Conservation (phyloP, 176 grass and related monocot genomes). For the Microstegium vimineum region DNA sequence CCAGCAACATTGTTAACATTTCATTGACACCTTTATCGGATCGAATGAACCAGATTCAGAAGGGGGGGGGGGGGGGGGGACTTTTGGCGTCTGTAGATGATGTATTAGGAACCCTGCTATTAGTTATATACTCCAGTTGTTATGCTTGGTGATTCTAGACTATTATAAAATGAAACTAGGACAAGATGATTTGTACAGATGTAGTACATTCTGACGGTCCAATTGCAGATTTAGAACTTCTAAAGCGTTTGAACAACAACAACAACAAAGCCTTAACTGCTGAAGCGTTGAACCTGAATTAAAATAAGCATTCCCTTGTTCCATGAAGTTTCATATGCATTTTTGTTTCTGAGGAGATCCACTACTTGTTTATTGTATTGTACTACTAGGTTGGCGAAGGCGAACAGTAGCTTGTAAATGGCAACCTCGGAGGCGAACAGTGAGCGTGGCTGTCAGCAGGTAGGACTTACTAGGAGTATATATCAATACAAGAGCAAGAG, state of each 20-base stretch:
- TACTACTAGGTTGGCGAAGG: conserved; percentile 49
- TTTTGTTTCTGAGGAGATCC: not conserved
- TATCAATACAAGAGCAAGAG: too few relatives aligned
- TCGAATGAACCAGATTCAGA: too few relatives aligned
- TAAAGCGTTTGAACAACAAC: too few relatives aligned
- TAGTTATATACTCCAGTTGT: too few relatives aligned
- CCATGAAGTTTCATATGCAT: not conserved
- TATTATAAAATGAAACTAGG: not conserved
- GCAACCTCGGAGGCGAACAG: conserved; percentile 57
- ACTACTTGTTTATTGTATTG: not conserved
- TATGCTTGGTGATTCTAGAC: not conserved
- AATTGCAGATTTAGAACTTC: not conserved
- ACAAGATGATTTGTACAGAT: not conserved
- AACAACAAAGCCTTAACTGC: too few relatives aligned
- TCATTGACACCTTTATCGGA: too few relatives aligned
- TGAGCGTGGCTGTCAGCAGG: conserved; percentile 29
- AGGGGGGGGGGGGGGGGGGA: too few relatives aligned
- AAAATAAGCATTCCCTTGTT: not conserved
- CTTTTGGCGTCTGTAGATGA: too few relatives aligned
- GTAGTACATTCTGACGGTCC: not conserved
- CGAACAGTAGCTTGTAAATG: conserved; percentile 22
- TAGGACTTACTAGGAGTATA: too few relatives aligned
- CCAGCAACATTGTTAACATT: too few relatives aligned
- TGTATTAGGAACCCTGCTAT: too few relatives aligned
- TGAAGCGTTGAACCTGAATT: not conserved